Evolutionary conservation across 192 early-diverging fungal genomes (phyloP).

Genomic region (Cetraspora pellucida): DNA sequence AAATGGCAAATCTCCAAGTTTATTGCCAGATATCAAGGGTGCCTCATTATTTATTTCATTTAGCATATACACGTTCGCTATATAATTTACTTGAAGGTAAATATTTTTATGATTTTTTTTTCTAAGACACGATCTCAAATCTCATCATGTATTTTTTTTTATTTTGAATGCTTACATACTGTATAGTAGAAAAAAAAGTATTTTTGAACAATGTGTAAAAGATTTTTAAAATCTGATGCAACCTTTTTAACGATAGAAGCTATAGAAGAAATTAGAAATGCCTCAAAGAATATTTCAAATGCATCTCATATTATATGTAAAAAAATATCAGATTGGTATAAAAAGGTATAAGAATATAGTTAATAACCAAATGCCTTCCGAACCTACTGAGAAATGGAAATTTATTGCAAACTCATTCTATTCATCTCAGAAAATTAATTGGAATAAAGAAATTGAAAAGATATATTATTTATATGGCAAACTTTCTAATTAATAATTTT

Average conservation of each 20-base stretch:
- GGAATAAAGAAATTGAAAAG: too few species aligned
- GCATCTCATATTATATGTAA: conserved; percentile 9
- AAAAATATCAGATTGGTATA: conserved; percentile 24
- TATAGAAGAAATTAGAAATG: conserved; percentile 27
- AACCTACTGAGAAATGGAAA: too few species aligned
- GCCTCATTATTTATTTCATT: neutral
- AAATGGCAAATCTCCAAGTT: neutral
- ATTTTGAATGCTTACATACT: too few species aligned
- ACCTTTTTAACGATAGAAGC: conserved; percentile 13
- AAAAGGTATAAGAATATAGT: conserved; percentile 23
- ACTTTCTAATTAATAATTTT: too few species aligned
- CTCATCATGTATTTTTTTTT: too few species aligned
- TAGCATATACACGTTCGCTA: neutral
- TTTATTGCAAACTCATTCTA: too few species aligned
- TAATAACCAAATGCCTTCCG: conserved; percentile 22
- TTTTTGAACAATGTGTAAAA: too few species aligned
- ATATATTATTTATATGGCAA: too few species aligned
- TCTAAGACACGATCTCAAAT: too few species aligned
- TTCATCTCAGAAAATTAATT: too few species aligned
- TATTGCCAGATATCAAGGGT: neutral
- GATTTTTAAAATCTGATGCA: neutral
- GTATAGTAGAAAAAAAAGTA: too few species aligned
- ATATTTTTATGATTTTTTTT: too few species aligned
- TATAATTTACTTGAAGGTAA: neutral
- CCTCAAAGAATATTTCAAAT: conserved; percentile 14